Conservation (phyloP, 2,329 filamentous ascomycete species). For the Epicoccum nigrum region DNA sequence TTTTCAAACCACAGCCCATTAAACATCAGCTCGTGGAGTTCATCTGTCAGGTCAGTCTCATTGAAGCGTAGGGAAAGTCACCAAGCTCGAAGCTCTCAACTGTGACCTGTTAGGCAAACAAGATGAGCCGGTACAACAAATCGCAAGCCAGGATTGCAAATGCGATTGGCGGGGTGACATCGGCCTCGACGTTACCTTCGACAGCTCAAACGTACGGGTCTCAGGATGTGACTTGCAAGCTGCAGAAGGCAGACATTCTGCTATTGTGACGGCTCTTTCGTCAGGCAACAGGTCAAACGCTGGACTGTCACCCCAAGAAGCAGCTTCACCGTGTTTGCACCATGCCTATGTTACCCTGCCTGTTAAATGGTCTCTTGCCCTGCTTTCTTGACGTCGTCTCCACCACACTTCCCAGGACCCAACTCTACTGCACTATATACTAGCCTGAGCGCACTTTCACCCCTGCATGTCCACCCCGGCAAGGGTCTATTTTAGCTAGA, state of each 20-base stretch:
- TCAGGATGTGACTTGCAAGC: background rate
- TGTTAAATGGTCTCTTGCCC: conserved; percentile 29
- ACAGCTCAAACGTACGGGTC: background rate
- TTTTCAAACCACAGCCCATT: too few species aligned
- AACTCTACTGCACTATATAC: background rate
- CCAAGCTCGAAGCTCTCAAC: background rate
- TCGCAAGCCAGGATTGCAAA: background rate
- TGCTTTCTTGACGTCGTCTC: conserved; percentile 34
- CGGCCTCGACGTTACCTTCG: background rate
- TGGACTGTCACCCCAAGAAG: conserved; percentile 21
- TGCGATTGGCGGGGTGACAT: background rate
- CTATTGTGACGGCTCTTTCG: conserved; percentile 4
- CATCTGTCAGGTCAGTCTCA: too few species aligned
- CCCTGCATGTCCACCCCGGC: too few species aligned
- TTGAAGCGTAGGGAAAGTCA: too few species aligned
- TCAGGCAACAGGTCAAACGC: conserved; percentile 30
- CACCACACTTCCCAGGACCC: conserved; percentile 5
- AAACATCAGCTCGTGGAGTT: too few species aligned
- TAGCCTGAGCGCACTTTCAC: background rate
- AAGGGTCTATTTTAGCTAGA: too few species aligned
- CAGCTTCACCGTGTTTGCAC: conserved; percentile 25
- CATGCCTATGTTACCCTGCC: background rate
- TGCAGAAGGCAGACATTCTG: conserved; percentile 2
- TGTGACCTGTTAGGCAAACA: conserved; percentile 1
- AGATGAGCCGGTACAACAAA: background rate